These are phyloP conservation scores for Alternaria sp. DNA, from an alignment of 2,329 filamentous ascomycete species.

Conservation along the genomic window DNA sequence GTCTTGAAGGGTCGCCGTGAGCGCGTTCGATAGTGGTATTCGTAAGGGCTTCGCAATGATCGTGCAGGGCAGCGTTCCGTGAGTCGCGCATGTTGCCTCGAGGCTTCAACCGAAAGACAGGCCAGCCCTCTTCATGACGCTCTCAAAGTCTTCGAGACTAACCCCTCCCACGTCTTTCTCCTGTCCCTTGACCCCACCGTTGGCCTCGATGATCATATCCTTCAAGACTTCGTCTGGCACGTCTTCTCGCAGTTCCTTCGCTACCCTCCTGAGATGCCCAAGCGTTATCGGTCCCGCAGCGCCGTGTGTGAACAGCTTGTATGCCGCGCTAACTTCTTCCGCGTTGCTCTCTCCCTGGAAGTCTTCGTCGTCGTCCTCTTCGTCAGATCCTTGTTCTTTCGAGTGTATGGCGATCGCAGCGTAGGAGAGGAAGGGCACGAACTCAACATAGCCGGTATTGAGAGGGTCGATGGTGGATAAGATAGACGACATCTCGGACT, in stretches of 20 bases:
- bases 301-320: constrained; percentile 73
- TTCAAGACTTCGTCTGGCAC: constrained; percentile 81
- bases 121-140: constrained; percentile 83
- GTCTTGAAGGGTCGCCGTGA: not conserved
- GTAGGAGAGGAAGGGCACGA: constrained; percentile 83
- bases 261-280: constrained; percentile 77
- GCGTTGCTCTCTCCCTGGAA: constrained; percentile 47
- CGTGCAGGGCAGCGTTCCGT: not conserved
- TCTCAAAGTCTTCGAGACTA: constrained; percentile 79
- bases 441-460: constrained; percentile 76
- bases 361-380: constrained; percentile 51
- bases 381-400: constrained; percentile 40
- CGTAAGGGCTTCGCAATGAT: not conserved
- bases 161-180: constrained; percentile 72
- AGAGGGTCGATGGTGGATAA: constrained; percentile 84
- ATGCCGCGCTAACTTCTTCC: constrained; percentile 81
- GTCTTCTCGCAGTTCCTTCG: constrained; percentile 80
- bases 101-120: constrained; percentile 70
- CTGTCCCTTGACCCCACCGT: constrained; percentile 67
- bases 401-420: constrained; percentile 82
- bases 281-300: constrained; percentile 74
- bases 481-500: constrained; percentile 76
- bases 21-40: not conserved
- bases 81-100: not conserved
- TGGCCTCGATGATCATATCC: constrained; percentile 96